Percentiles rank a stretch among this genome's conserved stretches.
phyloP scores from a whole-genome alignment of 2,329 filamentous ascomycete genomes.

The Nothopassalora personata region DNA sequence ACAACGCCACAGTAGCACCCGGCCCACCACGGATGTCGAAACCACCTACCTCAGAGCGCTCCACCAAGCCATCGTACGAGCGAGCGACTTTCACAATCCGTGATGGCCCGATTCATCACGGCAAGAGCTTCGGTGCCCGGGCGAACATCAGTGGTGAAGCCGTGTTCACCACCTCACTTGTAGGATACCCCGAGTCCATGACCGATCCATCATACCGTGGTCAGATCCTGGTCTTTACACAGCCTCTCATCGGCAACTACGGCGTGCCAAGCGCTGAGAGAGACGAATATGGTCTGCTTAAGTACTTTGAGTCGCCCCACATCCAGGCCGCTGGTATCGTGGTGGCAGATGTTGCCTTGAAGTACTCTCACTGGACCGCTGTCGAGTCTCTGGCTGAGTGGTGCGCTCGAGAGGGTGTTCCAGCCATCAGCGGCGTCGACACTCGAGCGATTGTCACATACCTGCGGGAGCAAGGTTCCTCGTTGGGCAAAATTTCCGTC shows the following conservation, averaged over 20 bases:
- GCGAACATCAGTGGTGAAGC: conserved; percentile 96
- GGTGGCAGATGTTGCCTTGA: conserved; percentile 85
- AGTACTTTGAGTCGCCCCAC: conserved; percentile 97
- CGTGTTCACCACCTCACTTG: conserved; percentile 95
- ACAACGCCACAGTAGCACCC: conserved; percentile 61
- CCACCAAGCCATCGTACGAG: conserved; percentile 63
- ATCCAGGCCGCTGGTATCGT: conserved; percentile 95
- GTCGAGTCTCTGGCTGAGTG: conserved; percentile 89
- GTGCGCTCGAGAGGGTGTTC: conserved; percentile 90
- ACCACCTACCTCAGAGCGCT: conserved; percentile 45
- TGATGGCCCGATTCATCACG: conserved; percentile 93
- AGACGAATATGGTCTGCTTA: conserved; percentile 84
- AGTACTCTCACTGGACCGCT: conserved; percentile 98
- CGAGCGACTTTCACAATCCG: conserved; percentile 90
- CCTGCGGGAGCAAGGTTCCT: conserved; percentile 93
- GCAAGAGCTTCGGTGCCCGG: conserved; percentile 93
- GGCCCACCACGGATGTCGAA: conserved; percentile 67
- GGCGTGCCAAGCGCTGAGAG: conserved; percentile 82
- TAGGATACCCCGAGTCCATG: conserved; percentile 91
- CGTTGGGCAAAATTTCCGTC: conserved; percentile 86
- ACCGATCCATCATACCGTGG: conserved; percentile 67
- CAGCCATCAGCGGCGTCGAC: conserved; percentile 93
- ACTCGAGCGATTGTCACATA: conserved; percentile 94
- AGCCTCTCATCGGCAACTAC: conserved; percentile 97
- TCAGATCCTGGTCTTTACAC: conserved; percentile 97